Conservation (phyloP, 2,329 filamentous ascomycete species). For the Fusarium liriodendri region DNA sequence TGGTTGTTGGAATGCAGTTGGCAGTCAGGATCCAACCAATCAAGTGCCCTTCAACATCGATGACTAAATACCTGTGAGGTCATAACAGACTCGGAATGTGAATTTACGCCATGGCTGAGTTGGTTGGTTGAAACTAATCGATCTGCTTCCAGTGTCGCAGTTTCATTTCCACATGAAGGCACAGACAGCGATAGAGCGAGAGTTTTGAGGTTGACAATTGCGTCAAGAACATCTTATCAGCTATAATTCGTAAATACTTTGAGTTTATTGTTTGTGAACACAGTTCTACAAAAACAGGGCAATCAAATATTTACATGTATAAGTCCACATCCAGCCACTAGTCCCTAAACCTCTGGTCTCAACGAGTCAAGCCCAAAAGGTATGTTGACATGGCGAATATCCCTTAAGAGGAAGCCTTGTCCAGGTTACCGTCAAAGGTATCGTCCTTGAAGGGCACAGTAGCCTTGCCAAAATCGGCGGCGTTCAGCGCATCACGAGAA, state of each 20-base stretch:
- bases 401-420: slow-evolving; percentile 20
- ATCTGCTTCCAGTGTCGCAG: background rate
- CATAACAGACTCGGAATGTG: background rate
- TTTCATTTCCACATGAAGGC: background rate
- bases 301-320: background rate
- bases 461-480: slow-evolving; percentile 54
- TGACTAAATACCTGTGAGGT: background rate
- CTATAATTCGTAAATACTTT: background rate
- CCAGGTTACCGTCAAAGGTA: slow-evolving; percentile 38
- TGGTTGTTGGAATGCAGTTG: background rate
- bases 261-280: background rate
- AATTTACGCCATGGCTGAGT: background rate
- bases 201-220: too few species aligned
- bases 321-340: background rate
- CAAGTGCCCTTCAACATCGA: background rate
- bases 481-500: slow-evolving; percentile 49
- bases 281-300: background rate
- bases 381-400: background rate
- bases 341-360: background rate
- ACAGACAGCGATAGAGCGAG: background rate
- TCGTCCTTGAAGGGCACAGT: slow-evolving; percentile 54
- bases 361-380: background rate
- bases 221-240: too few species aligned
- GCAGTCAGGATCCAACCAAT: background rate
- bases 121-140: background rate